Evolutionary conservation across 2,329 filamentous ascomycete genomes (phyloP), one percentile per base, ranked within the genome.

Genomic region (Paramyrothecium roridum): DNA sequence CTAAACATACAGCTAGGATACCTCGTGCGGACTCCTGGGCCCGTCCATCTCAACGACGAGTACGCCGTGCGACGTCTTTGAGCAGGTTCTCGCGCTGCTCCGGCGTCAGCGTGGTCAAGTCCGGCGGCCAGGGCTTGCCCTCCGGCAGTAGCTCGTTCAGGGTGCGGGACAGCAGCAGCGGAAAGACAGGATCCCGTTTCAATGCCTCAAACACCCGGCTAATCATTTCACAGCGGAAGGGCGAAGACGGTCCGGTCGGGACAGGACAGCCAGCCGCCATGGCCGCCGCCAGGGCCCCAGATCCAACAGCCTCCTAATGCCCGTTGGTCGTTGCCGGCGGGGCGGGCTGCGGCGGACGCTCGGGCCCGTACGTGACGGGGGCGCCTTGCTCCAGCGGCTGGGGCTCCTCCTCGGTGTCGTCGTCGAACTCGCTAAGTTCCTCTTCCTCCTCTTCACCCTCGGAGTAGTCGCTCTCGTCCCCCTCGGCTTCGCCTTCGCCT

Each of bases 391-490:
- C 66, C 54, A 65, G 61, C 56, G 72, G 58, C 56, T 74, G 76
- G 48, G 69, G 61, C 59, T 82, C 80, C 59, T 82, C 80, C 62
- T 82, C 80, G 22, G 76, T 81, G 54, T 82, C 80, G 61, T 88
- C 84, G 64, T 88, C 85, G 64, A 86, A 83, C 63, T 89, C 85
- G 60, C 85, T 85, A 54, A 81, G 81, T 54, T 84, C 83, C 56
- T 84, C 85, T 60, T 80, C 85, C 8, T 51, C 49, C 19, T 51
- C 49, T 12, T 13, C 49, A n/a, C 33, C 83, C 46, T 84, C 81
- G n/a, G 80, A 82, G 63, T 87, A 86, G 59, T 87, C 86, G 65
- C 81, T 86, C 60, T 86, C 84, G 48, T 81, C 82, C 23, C 77
- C 81, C 51, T 83, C 82, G 37, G 7, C 83, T 63, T 87, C 86